These are phyloP conservation scores for Backusella westeae DNA, from an alignment of 192 early-diverging fungal genomes.

Conservation along the genomic window DNA sequence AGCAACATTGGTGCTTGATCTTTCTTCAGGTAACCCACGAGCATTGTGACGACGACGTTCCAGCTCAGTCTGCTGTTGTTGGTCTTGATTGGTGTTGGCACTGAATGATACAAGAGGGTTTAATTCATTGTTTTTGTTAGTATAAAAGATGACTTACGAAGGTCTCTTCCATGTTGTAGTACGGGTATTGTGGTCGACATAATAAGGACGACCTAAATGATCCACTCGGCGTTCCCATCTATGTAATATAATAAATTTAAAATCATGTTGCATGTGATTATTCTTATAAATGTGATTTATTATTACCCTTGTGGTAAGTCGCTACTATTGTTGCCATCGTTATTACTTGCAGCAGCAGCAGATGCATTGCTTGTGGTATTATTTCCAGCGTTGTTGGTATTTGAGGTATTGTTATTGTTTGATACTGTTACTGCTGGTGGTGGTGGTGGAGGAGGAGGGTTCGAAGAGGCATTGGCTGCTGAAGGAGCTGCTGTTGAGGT, in stretches of 20 bases:
- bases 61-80: conserved; percentile 57
- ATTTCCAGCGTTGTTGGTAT: neutral
- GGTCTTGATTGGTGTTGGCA: conserved; percentile 38
- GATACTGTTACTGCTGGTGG: neutral
- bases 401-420: neutral
- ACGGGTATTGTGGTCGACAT: conserved; percentile 94
- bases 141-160: neutral
- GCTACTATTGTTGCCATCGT: neutral
- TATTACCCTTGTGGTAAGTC: conserved; percentile 26
- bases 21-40: conserved; percentile 74
- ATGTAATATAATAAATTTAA: neutral
- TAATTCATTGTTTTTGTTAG: neutral
- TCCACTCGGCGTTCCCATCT: conserved; percentile 96
- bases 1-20: conserved; percentile 12
- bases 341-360: neutral
- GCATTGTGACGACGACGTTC: conserved; percentile 79
- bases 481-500: neutral
- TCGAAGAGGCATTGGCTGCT: neutral
- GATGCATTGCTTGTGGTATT: neutral
- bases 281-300: neutral
- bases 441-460: neutral
- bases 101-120: conserved; percentile 16
- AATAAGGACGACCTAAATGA: conserved; percentile 89
- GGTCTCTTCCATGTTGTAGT: conserved; percentile 89
- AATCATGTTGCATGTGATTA: neutral